Evolutionary conservation across 2,329 filamentous ascomycete genomes (phyloP), one percentile per base, ranked within the genome.

Genomic region (Capronia americana): DNA sequence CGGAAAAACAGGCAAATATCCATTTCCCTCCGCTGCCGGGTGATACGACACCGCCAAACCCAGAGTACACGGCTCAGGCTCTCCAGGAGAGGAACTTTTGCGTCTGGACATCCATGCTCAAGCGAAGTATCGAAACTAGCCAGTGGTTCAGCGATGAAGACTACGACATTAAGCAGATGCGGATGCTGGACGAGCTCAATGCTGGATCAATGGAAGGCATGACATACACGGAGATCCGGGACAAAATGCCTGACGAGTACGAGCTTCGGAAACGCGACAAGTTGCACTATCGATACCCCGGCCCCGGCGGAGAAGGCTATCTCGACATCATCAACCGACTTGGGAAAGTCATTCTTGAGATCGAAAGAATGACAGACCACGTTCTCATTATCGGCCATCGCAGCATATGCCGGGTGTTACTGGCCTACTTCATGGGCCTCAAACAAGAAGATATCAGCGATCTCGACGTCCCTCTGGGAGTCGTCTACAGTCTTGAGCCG

Each of bases 21-120:
- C 90, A 91, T 65, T 96, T 96, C 78, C 93, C 95, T n/a, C 94
- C 95, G 0, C 86, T 89, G 50, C 90, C 93, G 0, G 95, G 95
- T 64, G 94, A 97, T 78, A 91, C 91, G 71, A 98, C 95, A 0
- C 95, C 95, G 4, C 95, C 95, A 0, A 98, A 99, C 74, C 95
- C 95, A 0, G 92, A 97, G 75, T 89, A 85, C 61, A 76, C 80
- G 20, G 76, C 76, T 1, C 79, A 80, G 61, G 79, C 80, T 11
- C 71, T 85, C 57, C 88, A 90, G 57, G 87, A 90, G 32, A 86
- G 91, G 74, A 96, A 97, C 76, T 98, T 97, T 76, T 99, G 95
- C 77, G 92, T 99, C 17, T 99, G 95, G 95, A 97, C 94, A 0
- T 96, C 92, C 2, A 98, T 98, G 94, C 86, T 99, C 69, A 90